These are phyloP conservation scores for Miscanthus lutarioriparius DNA, from an alignment of 176 grass and related monocot genomes.

Conservation along the genomic window DNA sequence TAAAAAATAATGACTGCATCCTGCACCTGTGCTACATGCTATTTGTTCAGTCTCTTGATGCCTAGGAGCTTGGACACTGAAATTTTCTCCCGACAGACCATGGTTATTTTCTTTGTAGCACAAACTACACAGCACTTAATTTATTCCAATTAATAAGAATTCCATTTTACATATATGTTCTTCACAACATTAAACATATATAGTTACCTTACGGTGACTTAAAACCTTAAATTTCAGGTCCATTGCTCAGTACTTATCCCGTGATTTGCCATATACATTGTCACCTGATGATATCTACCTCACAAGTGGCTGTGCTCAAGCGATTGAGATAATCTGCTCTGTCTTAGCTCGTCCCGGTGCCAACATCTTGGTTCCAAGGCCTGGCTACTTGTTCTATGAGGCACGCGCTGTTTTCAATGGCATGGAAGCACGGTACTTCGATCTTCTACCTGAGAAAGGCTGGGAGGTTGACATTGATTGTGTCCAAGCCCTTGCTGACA, in stretches of 20 bases:
- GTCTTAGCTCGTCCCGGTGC: constrained; percentile 52
- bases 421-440: constrained; percentile 62
- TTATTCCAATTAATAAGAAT: background rate
- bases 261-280: constrained; percentile 50
- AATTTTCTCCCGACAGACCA: background rate
- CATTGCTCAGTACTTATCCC: constrained; percentile 49
- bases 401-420: constrained; percentile 51
- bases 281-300: constrained; percentile 59
- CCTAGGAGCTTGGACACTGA: background rate
- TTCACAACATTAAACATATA: background rate
- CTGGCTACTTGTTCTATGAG: constrained; percentile 59
- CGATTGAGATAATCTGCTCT: constrained; percentile 62
- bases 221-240: constrained; percentile 43
- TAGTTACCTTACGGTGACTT: background rate
- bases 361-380: constrained; percentile 73
- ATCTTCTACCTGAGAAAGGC: constrained; percentile 53
- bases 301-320: constrained; percentile 60
- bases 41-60: background rate
- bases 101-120: background rate
- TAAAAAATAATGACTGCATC: background rate
- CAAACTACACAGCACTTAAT: background rate
- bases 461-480: constrained; percentile 72
- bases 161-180: background rate
- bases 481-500: constrained; percentile 54
- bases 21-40: background rate